These are phyloP conservation scores for Botrytis fabae DNA, from an alignment of 2,329 filamentous ascomycete genomes.

Conservation along the genomic window DNA sequence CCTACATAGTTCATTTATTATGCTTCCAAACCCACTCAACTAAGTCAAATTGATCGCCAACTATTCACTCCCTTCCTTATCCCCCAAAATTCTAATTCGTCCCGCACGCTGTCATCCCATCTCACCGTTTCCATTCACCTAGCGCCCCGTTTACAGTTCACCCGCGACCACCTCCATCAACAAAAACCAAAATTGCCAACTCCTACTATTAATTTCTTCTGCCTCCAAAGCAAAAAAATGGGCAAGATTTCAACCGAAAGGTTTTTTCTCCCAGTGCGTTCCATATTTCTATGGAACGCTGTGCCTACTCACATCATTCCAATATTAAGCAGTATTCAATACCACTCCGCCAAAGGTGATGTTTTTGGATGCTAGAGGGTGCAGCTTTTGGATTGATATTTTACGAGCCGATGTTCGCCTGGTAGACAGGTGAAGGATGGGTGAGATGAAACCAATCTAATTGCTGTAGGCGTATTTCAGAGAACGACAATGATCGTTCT, in stretches of 20 bases:
- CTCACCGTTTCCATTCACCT: neutral
- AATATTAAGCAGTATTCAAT: neutral
- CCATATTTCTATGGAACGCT: neutral
- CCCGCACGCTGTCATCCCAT: neutral
- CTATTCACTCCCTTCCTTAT: neutral
- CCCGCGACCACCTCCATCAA: neutral
- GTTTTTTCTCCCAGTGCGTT: neutral
- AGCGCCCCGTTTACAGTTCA: neutral
- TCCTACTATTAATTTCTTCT: neutral
- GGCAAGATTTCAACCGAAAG: neutral
- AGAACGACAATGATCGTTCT: neutral
- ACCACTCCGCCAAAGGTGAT: neutral
- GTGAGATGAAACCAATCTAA: neutral
- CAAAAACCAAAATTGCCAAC: neutral
- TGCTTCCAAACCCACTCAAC: neutral
- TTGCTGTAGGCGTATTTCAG: neutral
- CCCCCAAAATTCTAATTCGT: neutral
- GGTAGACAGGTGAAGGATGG: neutral
- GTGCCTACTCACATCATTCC: neutral
- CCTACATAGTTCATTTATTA: neutral
- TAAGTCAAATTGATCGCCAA: neutral
- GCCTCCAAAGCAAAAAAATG: neutral
- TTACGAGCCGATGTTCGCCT: rapidly evolving
- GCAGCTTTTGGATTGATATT: neutral
- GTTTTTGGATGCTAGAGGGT: neutral